Conservation (phyloP, 1,284 basidiomycete species). For the Coniophora puteana region DNA sequence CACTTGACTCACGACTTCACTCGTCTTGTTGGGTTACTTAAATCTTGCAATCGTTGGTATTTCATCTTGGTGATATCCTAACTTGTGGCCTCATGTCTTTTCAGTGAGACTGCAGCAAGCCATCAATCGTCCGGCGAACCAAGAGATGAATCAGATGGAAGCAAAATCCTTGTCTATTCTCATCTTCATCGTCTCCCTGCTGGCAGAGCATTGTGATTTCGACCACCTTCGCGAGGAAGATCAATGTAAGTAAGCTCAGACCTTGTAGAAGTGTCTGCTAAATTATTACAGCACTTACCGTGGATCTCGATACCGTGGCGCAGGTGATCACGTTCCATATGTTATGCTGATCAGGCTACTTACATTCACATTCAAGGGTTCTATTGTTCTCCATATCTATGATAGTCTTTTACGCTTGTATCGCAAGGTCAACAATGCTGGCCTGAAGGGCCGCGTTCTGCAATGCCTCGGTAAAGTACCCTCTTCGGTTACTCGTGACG, state of each 20-base stretch:
- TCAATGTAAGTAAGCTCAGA: slow-evolving; percentile 35
- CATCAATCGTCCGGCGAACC: slow-evolving; percentile 33
- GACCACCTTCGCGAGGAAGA: slow-evolving; percentile 68
- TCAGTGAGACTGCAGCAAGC: slow-evolving; percentile 55
- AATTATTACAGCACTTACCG: slow-evolving; percentile 1
- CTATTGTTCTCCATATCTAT: slow-evolving; percentile 84
- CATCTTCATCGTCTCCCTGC: slow-evolving; percentile 78
- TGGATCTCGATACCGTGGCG: slow-evolving; percentile 41
- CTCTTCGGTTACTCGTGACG: neutral
- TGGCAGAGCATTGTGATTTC: slow-evolving; percentile 88
- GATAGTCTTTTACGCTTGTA: slow-evolving; percentile 68
- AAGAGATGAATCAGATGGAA: slow-evolving; percentile 32
- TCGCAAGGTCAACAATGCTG: slow-evolving; percentile 50
- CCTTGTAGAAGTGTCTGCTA: neutral
- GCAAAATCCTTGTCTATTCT: slow-evolving; percentile 53
- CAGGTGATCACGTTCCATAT: slow-evolving; percentile 62
- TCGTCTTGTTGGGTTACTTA: slow-evolving; percentile 72
- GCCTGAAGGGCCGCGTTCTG: slow-evolving; percentile 62
- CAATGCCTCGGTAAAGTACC: slow-evolving; percentile 74
- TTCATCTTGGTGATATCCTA: neutral
- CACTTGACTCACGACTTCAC: slow-evolving; percentile 84
- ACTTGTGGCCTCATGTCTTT: slow-evolving; percentile 6
- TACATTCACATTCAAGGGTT: slow-evolving; percentile 35
- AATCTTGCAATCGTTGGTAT: slow-evolving; percentile 74
- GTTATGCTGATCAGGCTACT: slow-evolving; percentile 30